Conservation (phyloP, 345 rosid species). For the Theobroma cacao region DNA sequence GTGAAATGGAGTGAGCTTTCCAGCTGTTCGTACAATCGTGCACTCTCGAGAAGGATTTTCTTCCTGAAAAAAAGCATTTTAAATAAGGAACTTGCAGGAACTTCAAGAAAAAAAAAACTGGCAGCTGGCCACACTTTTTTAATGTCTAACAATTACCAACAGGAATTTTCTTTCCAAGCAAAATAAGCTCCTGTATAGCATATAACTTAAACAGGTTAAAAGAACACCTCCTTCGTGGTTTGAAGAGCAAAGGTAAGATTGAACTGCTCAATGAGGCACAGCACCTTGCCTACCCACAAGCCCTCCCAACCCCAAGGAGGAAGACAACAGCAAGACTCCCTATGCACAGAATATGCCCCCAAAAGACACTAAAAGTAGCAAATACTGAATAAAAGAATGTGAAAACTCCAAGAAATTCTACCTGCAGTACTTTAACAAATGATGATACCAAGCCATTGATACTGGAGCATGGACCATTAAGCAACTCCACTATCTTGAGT, state of each 20-base stretch:
- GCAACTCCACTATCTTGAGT: constrained; percentile 54
- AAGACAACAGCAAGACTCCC: background rate
- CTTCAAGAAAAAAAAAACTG: background rate
- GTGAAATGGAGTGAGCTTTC: constrained; percentile 86
- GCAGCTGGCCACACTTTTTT: background rate
- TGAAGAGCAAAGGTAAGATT: background rate
- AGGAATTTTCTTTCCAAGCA: background rate
- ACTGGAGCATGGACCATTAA: constrained; percentile 39
- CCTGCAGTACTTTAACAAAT: constrained; percentile 81
- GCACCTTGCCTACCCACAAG: background rate
- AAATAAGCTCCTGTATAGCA: background rate
- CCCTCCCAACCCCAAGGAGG: background rate
- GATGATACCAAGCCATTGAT: constrained; percentile 86
- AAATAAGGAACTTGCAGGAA: constrained; percentile 4
- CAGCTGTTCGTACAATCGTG: constrained; percentile 87
- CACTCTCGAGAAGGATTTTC: constrained; percentile 90
- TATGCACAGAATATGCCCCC: background rate
- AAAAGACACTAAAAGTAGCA: background rate
- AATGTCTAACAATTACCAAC: background rate
- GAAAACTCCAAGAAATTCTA: constrained; percentile 11
- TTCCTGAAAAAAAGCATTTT: constrained; percentile 46
- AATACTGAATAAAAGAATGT: background rate
- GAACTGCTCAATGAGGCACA: background rate
- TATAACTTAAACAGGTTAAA: background rate
- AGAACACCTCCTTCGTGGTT: background rate